Evolutionary conservation across 2,329 filamentous ascomycete genomes (phyloP).

Genomic region (Fusarium caatingaense): DNA sequence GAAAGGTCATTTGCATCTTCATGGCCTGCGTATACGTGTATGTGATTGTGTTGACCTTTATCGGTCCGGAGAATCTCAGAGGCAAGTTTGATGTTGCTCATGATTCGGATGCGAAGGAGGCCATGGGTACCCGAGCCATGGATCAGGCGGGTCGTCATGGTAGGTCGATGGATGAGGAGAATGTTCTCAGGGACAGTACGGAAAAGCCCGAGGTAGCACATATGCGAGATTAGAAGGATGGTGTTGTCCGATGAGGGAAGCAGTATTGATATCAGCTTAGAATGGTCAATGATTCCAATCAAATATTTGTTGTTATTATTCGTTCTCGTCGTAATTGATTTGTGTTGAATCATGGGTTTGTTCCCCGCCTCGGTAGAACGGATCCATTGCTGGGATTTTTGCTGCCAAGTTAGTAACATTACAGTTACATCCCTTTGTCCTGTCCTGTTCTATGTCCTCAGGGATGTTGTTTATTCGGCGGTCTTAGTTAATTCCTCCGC

Average conservation of each 20-base stretch:
- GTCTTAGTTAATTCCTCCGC: constrained; percentile 31
- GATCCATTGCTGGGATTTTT: background rate
- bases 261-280: background rate
- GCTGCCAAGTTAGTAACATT: background rate
- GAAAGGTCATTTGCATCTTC: constrained; percentile 89
- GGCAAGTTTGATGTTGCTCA: constrained; percentile 63
- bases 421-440: background rate
- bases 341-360: background rate
- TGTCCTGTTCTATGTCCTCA: background rate
- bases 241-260: background rate
- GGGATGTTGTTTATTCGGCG: constrained; percentile 3
- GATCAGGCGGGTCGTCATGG: constrained; percentile 19
- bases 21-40: constrained; percentile 84
- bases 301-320: background rate
- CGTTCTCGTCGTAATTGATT: background rate
- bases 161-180: constrained; percentile 37
- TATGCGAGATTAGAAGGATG: constrained; percentile 6
- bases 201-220: constrained; percentile 29
- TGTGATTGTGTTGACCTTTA: constrained; percentile 69
- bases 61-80: constrained; percentile 68
- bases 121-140: constrained; percentile 55
- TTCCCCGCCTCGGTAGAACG: constrained; percentile 18
- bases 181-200: constrained; percentile 5
- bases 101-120: constrained; percentile 61
- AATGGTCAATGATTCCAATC: background rate